Evolutionary conservation across 805 yeast genomes (phyloP), one percentile per base, ranked within the genome.

Genomic region (Tetrapisispora namnaoensis): DNA sequence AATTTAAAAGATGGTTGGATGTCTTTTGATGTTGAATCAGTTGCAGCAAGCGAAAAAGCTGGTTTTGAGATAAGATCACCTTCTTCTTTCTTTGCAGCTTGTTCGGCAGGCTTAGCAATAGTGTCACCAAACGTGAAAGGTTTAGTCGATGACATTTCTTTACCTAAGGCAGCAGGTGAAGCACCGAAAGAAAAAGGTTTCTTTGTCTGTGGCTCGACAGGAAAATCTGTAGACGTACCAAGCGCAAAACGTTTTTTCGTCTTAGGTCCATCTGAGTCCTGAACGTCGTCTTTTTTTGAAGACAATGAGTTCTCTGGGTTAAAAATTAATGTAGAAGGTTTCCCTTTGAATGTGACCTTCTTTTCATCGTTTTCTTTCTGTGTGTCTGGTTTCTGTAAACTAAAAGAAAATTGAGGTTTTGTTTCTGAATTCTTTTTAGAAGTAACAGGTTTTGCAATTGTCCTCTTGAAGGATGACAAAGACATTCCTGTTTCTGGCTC

Each of bases 1-100:
- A 51, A 53, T 21, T 40, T 41, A 38, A 49, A 48, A 17, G 49
- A 17, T 30, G 55, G 50, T 30, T 43, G 45, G 9, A 28, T 20
- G 8, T n/a, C 30, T 10, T 8, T 34, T 34, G 42, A 21, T 28
- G 36, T 27, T 34, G 28, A 11, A 6, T 18, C 49, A 28, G 51
- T 49, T 37, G 58, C 58, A 13, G 61, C 39, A 34, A 63, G 60
- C 43, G 62, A 62, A 40, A 65, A 65, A 24, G 46, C n/a, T 22
- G 21, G 20, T 49, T 49, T 50, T 6, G 17, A 27, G 30, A 10
- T n/a, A 30, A 16, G 27, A 14, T 13, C 28, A 21, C 35, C 8
- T n/a, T 40, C 24, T 21, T 21, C 22, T 14, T 27, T n/a, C 8
- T 18, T 40, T 18, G 39, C 37, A 14, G 39, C 32, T 6, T 34